Evolutionary conservation across 208 protist species (phyloP).

Genomic region (Trypanosoma avium): DNA sequence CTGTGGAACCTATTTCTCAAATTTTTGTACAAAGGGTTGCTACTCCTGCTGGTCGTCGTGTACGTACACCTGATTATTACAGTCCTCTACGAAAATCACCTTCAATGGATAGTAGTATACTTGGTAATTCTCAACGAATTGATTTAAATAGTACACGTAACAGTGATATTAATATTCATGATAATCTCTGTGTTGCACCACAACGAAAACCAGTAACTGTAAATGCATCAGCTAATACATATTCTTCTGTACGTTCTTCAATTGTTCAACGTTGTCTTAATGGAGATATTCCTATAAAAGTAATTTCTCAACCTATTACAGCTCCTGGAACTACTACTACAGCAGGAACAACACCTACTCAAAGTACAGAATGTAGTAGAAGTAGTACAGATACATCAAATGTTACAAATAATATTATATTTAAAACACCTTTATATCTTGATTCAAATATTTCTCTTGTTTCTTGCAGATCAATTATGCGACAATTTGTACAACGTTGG

Average conservation of each 20-base stretch:
- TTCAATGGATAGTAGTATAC: background rate
- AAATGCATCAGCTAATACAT: background rate
- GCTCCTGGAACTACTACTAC: constrained; percentile 8
- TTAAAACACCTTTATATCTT: background rate
- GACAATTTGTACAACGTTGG: constrained; percentile 57
- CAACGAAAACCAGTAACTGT: background rate
- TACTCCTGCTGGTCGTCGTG: background rate
- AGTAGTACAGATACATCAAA: constrained; percentile 17
- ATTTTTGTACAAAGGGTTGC: constrained; percentile 6
- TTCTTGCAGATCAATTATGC: constrained; percentile 25
- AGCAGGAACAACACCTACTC: constrained; percentile 9
- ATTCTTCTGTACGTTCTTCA: constrained; percentile 13
- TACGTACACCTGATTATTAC: background rate
- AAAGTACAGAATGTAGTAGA: constrained; percentile 16
- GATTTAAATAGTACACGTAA: constrained; percentile 11
- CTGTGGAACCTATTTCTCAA: background rate
- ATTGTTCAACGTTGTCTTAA: constrained; percentile 1
- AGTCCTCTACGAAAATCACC: background rate
- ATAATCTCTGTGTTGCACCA: background rate
- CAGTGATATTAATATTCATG: constrained; percentile 18
- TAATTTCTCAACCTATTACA: background rate
- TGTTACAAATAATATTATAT: background rate
- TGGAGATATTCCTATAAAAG: background rate
- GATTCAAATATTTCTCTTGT: constrained; percentile 20
- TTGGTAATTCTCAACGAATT: constrained; percentile 1